Evolutionary conservation across 2,329 filamentous ascomycete genomes (phyloP), one percentile per base, ranked within the genome.

Genomic region (Aspergillus unguis): DNA sequence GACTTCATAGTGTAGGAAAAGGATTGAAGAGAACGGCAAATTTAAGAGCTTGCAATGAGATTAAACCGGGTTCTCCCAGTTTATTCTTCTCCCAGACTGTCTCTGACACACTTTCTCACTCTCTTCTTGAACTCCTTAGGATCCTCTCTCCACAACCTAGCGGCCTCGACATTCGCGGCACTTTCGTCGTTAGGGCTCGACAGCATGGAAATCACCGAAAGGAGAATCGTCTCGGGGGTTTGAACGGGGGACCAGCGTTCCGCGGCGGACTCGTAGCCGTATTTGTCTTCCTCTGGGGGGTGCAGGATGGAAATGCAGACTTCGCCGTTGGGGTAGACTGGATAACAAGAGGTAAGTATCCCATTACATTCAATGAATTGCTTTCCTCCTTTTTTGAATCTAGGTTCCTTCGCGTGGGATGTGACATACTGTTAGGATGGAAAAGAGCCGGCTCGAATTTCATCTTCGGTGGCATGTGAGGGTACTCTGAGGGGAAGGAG

Each of bases 221-320:
- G 75, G 44, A 99, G 77, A 57, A 99, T 97, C 25, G 91, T 95
- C 79, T 96, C 92, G 48, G 92, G 92, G 9, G 88, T 92, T 73
- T 97, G 94, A 2, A 97, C 92, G 28, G 94, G 94, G 54, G 83
- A 88, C 94, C 94, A 99, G 55, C 94, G 85, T 79, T 99, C 94
- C 29, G 84, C 81, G 11, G 91, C 92, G 27, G 83, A 82, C 73
- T 99, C 94, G 76, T 99, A 99, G 48, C 92, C 92, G 73, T 88
- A 94, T 67, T 89, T 85, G 68, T 99, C 94, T 66, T 96, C 92
- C 75, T 90, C 92, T 4, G 94, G 92, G 9, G 92, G 89, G 72
- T 99, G 94, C 38, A 99, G 81, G 75, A 99, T 99, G 40, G 89
- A 95, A 71, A 99, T 97, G 80, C 94, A 99, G 53, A 99, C 89